phyloP scores from a whole-genome alignment of 352 stramenopile species.

The Vaucheria bursata region DNA sequence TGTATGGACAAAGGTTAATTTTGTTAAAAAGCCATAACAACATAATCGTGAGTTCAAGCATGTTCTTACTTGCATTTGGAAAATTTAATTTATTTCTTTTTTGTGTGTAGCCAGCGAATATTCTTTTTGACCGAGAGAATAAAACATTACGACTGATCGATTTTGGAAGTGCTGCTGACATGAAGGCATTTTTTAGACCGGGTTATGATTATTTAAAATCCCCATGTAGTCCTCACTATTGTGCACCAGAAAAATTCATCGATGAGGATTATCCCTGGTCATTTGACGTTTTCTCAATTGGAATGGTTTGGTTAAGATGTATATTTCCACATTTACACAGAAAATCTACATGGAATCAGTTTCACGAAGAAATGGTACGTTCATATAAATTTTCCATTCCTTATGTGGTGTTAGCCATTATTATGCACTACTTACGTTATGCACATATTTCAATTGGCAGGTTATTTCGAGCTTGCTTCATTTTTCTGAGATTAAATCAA shows the following conservation, averaged over 20 bases:
- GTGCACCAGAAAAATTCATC: conserved; percentile 8
- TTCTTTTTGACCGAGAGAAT: background rate
- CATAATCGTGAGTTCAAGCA: too few relatives aligned
- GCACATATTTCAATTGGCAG: too few relatives aligned
- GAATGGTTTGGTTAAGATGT: background rate
- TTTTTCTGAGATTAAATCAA: too few relatives aligned
- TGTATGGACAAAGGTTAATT: too few relatives aligned
- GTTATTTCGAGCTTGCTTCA: too few relatives aligned
- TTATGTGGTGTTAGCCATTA: too few relatives aligned
- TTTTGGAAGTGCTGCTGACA: background rate
- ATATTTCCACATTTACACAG: background rate
- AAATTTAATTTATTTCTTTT: too few relatives aligned
- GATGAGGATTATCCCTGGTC: background rate
- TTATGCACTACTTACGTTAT: too few relatives aligned
- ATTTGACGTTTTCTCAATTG: background rate
- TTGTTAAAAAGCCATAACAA: too few relatives aligned
- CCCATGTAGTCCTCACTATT: conserved; percentile 1
- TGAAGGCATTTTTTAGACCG: background rate
- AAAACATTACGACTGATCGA: background rate
- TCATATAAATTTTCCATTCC: too few relatives aligned
- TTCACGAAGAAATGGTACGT: background rate
- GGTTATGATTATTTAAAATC: background rate
- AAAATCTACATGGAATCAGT: background rate
- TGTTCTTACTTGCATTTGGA: too few relatives aligned
- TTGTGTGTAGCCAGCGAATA: background rate